These are phyloP conservation scores for Hypoxylon sp. DNA, from an alignment of 2,329 filamentous ascomycete species.

Conservation along the genomic window DNA sequence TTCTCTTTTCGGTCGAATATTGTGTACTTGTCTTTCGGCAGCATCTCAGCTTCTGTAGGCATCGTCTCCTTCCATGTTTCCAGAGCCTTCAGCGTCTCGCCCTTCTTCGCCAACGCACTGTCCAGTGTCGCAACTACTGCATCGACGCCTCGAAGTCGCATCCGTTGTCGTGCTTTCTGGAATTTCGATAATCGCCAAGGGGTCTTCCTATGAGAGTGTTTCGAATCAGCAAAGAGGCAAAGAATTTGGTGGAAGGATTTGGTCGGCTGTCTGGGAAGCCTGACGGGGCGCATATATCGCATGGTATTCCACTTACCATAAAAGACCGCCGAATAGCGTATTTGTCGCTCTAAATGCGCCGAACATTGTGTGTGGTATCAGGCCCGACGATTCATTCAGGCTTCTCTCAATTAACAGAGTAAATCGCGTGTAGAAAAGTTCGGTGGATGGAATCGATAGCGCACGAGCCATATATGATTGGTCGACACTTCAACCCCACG, in stretches of 20 bases:
- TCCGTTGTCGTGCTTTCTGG: constrained; percentile 87
- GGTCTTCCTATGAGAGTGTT: constrained; percentile 74
- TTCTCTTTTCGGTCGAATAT: constrained; percentile 97
- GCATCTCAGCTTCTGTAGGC: constrained; percentile 95
- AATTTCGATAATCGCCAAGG: constrained; percentile 94
- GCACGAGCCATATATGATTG: constrained; percentile 27
- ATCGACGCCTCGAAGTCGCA: constrained; percentile 86
- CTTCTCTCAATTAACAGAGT: too few species aligned
- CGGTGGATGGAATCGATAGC: constrained; percentile 12
- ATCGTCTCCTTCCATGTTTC: constrained; percentile 95
- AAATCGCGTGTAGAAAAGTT: constrained; percentile 32
- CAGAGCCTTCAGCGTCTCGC: constrained; percentile 77
- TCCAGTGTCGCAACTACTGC: constrained; percentile 85
- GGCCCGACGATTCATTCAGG: constrained; percentile 22
- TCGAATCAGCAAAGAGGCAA: constrained; percentile 25
- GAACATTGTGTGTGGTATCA: constrained; percentile 69
- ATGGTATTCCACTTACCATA: constrained; percentile 67
- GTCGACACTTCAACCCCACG: constrained; percentile 6
- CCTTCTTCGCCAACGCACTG: constrained; percentile 76
- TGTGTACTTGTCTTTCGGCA: constrained; percentile 96
- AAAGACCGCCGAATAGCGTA: constrained; percentile 78
- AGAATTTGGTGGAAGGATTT: too few species aligned
- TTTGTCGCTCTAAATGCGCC: constrained; percentile 83
- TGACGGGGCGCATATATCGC: neutral
- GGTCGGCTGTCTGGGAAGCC: neutral